A percentile compares a stretch with the other conserved stretches of the same genome.
These are phyloP conservation scores for Paecilomyces sp. DNA, from an alignment of 2,329 filamentous ascomycete genomes.

Conservation along the genomic window DNA sequence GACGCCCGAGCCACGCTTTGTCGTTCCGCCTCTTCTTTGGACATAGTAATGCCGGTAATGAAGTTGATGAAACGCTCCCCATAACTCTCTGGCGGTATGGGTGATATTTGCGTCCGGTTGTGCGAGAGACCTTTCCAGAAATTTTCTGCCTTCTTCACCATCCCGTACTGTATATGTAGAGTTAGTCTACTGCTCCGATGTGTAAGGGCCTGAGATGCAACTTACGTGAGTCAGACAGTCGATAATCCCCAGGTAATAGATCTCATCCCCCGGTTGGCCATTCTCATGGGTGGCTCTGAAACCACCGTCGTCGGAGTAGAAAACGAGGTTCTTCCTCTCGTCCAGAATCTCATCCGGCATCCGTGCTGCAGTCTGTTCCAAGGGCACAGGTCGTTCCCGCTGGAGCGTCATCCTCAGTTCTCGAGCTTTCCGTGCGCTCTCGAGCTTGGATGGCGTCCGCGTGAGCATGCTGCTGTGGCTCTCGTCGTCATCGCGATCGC, in stretches of 20 bases:
- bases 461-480: slow-evolving; percentile 62
- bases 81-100: slow-evolving; percentile 82
- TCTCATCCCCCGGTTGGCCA: slow-evolving; percentile 74
- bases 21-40: slow-evolving; percentile 70
- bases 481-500: slow-evolving; percentile 58
- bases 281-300: slow-evolving; percentile 90
- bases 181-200: slow-evolving; percentile 4
- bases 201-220: slow-evolving; percentile 14
- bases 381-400: slow-evolving; percentile 84
- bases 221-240: slow-evolving; percentile 95
- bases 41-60: slow-evolving; percentile 85
- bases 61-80: slow-evolving; percentile 92
- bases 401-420: slow-evolving; percentile 90
- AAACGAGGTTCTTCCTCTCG: slow-evolving; percentile 69
- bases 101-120: slow-evolving; percentile 82
- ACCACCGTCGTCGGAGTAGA: slow-evolving; percentile 90
- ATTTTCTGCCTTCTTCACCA: slow-evolving; percentile 90
- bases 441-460: slow-evolving; percentile 87
- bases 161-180: slow-evolving; percentile 61
- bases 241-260: slow-evolving; percentile 97
- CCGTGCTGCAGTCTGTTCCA: slow-evolving; percentile 71
- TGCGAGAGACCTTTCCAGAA: slow-evolving; percentile 91
- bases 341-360: slow-evolving; percentile 88
- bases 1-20: slow-evolving; percentile 20
- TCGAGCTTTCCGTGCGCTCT: slow-evolving; percentile 82